Base-by-base conservation (phyloP, 352 stramenopile genomes). In the Blastocystis sp. region DNA sequence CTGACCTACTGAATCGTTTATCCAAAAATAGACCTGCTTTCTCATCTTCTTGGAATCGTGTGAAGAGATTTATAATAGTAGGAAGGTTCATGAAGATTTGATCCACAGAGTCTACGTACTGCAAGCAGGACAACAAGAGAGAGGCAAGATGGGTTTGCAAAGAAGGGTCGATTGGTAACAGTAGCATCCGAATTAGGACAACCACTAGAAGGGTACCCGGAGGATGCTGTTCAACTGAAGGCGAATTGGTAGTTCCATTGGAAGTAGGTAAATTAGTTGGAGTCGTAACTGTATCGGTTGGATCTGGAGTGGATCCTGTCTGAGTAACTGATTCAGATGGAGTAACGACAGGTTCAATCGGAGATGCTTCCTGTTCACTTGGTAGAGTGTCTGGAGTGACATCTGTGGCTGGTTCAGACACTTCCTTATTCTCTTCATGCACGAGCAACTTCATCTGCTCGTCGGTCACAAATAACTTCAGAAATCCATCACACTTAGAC, bases 401-500 rank as follows among this genome's bases (percentile, higher is more conserved):
- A 24, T 27, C 73, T 30, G 48, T 66, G 11, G 11, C 70, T 4
- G 60, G 35, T 40, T 81, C 70, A 48, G 13, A 7, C 51, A 48
- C 15, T 44, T 11, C 66, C 22, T 82, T 51, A 4, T 82, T 35
- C 51, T 30, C 51, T 24, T 66, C 73, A 17, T 82, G 22, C 51
- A 51, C 27, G 4, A n/a, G 7, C 22, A 53, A 56, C 33, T 66
- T 57, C 51, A 48, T 59, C 27, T 84, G 44, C 73, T 84, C 73
- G 48, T 84, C 73, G 1, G 42, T 60, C 6, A 42, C 73, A 44
- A 84, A 68, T 1, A 84, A 35, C 73, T 84, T 64, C n/a, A 84
- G n/a, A n/a, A 84, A 84, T 11, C 48, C 42, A 42, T 58, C 51
- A 64, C 73, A 42, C 3, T 66, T 37, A 5, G 37, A 53, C n/a